These are phyloP conservation scores for Plasmopara viticola DNA, from an alignment of 352 stramenopile species.

Conservation along the genomic window DNA sequence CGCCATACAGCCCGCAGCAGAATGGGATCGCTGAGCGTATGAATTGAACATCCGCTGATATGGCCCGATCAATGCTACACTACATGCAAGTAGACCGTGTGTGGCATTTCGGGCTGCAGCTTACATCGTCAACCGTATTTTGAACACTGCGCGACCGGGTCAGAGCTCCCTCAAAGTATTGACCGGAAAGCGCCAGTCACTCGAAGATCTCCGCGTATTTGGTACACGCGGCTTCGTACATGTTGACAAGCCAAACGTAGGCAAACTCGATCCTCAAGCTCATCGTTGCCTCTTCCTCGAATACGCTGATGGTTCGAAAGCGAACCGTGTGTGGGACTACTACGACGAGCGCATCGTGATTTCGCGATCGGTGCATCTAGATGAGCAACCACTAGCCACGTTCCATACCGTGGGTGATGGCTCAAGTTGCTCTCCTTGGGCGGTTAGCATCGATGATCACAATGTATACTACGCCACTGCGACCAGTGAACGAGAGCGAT, in stretches of 20 bases:
- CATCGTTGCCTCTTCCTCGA: too few species aligned
- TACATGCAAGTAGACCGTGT: background rate
- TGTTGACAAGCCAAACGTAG: too few species aligned
- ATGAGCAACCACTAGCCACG: background rate
- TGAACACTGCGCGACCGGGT: background rate
- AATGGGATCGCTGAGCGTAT: too few species aligned
- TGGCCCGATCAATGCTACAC: background rate
- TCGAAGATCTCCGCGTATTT: too few species aligned
- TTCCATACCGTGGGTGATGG: background rate
- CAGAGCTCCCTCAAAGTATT: background rate
- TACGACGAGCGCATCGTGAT: background rate
- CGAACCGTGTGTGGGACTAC: background rate
- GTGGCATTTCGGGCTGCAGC: background rate
- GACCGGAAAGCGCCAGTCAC: too few species aligned
- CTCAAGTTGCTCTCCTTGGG: too few species aligned
- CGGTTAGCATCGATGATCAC: too few species aligned
- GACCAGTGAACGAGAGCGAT: too few species aligned
- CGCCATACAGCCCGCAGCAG: too few species aligned
- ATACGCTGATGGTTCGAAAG: background rate
- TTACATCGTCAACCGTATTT: background rate
- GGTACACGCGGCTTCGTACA: too few species aligned
- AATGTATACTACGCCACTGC: too few species aligned
- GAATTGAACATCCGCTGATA: background rate
- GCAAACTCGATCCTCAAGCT: too few species aligned
- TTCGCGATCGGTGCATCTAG: background rate